Evolutionary conservation across 1,284 basidiomycete genomes (phyloP).

Genomic region (Ceratobasidium sp.): DNA sequence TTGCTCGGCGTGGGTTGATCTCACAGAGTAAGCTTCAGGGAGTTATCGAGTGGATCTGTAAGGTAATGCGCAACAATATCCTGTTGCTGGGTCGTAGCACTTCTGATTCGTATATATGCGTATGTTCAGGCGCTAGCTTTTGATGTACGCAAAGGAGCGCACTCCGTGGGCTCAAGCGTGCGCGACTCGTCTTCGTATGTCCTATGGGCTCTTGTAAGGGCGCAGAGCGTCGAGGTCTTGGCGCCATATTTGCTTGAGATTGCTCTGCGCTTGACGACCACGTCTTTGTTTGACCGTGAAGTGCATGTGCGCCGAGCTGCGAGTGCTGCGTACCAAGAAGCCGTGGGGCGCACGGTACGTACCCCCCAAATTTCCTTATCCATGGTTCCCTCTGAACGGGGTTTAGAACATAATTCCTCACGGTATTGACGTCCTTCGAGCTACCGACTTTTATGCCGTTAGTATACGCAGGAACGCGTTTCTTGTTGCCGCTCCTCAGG

Average conservation of each 20-base stretch:
- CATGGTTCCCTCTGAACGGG: conserved; percentile 44
- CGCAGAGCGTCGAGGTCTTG: conserved; percentile 73
- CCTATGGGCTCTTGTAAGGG: conserved; percentile 92
- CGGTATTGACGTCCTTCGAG: conserved; percentile 92
- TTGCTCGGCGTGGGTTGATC: conserved; percentile 86
- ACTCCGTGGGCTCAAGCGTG: conserved; percentile 94
- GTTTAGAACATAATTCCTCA: conserved; percentile 86
- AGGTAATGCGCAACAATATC: conserved; percentile 72
- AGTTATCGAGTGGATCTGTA: conserved; percentile 82
- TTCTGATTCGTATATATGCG: conserved; percentile 32
- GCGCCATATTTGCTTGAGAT: conserved; percentile 74
- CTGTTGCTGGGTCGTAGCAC: conserved; percentile 15
- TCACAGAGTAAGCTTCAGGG: conserved; percentile 68
- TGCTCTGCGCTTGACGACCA: conserved; percentile 79
- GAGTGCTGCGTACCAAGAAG: conserved; percentile 98
- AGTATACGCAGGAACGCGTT: conserved; percentile 89
- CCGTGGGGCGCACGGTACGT: conserved; percentile 91
- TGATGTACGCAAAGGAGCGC: conserved; percentile 91
- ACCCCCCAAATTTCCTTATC: neutral
- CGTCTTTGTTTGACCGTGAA: conserved; percentile 92
- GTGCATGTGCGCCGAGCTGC: conserved; percentile 96
- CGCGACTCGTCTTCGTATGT: conserved; percentile 96
- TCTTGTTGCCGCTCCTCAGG: conserved; percentile 83
- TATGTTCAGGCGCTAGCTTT: conserved; percentile 84
- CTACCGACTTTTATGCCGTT: conserved; percentile 96